Conservation (phyloP, 768 basidiomycete species). For the Agrocybe pediades region DNA sequence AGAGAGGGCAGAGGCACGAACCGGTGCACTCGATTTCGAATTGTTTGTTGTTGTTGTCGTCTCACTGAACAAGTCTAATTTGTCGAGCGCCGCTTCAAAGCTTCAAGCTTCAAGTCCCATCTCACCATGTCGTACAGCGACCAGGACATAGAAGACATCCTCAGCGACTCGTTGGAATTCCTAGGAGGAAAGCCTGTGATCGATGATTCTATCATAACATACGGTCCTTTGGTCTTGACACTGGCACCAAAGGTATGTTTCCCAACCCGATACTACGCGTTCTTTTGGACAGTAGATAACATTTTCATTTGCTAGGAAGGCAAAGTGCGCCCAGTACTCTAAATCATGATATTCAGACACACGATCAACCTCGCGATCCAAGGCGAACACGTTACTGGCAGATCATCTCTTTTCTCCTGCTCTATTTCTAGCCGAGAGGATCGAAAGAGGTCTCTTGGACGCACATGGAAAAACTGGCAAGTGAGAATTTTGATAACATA, state of each 20-base stretch:
- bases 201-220: constrained; percentile 47
- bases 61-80: too few relatives aligned
- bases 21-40: too few relatives aligned
- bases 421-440: constrained; percentile 63
- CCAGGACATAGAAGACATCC: constrained; percentile 44
- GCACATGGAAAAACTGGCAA: constrained; percentile 43
- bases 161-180: constrained; percentile 53
- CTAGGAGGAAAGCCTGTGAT: constrained; percentile 45
- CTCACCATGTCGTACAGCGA: background rate
- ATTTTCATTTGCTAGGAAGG: constrained; percentile 48
- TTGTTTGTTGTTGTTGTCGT: too few relatives aligned
- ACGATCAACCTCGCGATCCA: constrained; percentile 13
- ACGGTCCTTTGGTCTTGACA: constrained; percentile 55
- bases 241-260: constrained; percentile 58
- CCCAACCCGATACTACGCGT: background rate
- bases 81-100: too few relatives aligned
- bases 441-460: constrained; percentile 56
- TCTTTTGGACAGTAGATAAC: constrained; percentile 5
- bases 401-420: constrained; percentile 76
- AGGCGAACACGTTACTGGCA: constrained; percentile 73
- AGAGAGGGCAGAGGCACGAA: too few relatives aligned
- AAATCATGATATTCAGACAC: constrained; percentile 4
- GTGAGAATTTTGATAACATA: constrained; percentile 1
- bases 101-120: too few relatives aligned
- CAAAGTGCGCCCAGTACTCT: constrained; percentile 43